phyloP scores from a whole-genome alignment of 352 stramenopile species.

The Globisporangium yorkense region DNA sequence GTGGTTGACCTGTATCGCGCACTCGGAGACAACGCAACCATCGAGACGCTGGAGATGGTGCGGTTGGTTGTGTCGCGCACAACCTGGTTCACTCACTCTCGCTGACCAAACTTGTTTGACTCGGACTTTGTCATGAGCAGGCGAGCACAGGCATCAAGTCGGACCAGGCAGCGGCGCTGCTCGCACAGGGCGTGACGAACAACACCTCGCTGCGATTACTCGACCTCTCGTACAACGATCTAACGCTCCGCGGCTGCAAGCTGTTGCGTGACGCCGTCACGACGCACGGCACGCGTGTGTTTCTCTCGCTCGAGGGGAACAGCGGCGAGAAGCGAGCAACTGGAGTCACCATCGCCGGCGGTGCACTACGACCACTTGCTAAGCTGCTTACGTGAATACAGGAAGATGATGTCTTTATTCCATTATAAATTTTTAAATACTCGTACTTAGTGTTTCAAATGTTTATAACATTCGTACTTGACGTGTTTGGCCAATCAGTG shows the following conservation, averaged over 20 bases:
- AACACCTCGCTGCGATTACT: slow-evolving; percentile 39
- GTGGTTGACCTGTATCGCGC: slow-evolving; percentile 56
- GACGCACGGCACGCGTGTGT: slow-evolving; percentile 7
- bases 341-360: slow-evolving; percentile 29
- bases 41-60: slow-evolving; percentile 60
- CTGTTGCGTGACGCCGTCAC: slow-evolving; percentile 45
- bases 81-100: background rate
- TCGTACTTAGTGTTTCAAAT: too few species aligned
- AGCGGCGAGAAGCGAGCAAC: slow-evolving; percentile 31
- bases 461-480: too few species aligned
- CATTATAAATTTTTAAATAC: too few species aligned
- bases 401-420: too few species aligned
- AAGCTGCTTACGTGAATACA: too few species aligned
- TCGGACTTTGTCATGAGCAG: slow-evolving; percentile 13
- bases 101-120: too few species aligned
- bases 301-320: slow-evolving; percentile 38
- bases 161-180: slow-evolving; percentile 40
- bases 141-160: slow-evolving; percentile 60
- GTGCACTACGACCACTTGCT: background rate
- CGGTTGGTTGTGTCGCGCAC: background rate
- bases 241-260: slow-evolving; percentile 73
- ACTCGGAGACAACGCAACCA: slow-evolving; percentile 36
- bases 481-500: too few species aligned
- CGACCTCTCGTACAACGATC: slow-evolving; percentile 73
- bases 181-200: slow-evolving; percentile 38